Evolutionary conservation across 169 alveolate species (phyloP).

Genomic region (Condylostoma magnum): DNA sequence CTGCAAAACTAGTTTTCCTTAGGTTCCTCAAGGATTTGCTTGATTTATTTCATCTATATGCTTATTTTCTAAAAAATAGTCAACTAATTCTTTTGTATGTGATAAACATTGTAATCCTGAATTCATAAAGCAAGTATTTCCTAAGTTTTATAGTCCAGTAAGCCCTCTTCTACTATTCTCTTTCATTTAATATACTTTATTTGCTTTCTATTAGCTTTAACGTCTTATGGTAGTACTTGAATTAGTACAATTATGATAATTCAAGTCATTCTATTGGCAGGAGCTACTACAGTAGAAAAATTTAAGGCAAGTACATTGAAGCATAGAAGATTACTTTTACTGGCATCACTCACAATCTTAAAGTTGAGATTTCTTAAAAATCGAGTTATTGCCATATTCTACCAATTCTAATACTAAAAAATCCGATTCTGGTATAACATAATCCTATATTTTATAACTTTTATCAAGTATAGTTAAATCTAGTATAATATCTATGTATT

Average conservation of each 20-base stretch:
- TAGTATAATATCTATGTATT: too few species aligned
- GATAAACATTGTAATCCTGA: constrained; percentile 80
- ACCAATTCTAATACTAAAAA: too few species aligned
- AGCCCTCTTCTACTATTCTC: constrained; percentile 39
- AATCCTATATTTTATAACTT: too few species aligned
- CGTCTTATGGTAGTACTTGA: background rate
- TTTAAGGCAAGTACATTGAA: too few species aligned
- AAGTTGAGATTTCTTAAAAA: too few species aligned
- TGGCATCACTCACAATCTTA: too few species aligned
- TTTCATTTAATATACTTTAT: background rate
- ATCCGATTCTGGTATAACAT: too few species aligned
- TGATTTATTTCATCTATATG: constrained; percentile 36
- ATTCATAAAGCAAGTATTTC: constrained; percentile 81
- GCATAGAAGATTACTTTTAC: too few species aligned
- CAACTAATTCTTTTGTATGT: constrained; percentile 59
- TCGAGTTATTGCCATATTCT: too few species aligned
- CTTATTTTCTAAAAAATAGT: constrained; percentile 42
- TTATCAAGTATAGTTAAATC: too few species aligned
- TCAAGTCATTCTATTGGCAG: background rate
- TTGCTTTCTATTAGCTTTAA: background rate
- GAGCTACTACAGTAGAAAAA: too few species aligned
- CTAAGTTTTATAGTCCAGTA: constrained; percentile 60
- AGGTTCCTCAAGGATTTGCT: constrained; percentile 42
- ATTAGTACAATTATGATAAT: background rate
- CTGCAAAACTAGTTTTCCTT: constrained; percentile 59